Evolutionary conservation across 2,329 filamentous ascomycete species (phyloP).

Genomic region (Fragosphaeria purpurea): DNA sequence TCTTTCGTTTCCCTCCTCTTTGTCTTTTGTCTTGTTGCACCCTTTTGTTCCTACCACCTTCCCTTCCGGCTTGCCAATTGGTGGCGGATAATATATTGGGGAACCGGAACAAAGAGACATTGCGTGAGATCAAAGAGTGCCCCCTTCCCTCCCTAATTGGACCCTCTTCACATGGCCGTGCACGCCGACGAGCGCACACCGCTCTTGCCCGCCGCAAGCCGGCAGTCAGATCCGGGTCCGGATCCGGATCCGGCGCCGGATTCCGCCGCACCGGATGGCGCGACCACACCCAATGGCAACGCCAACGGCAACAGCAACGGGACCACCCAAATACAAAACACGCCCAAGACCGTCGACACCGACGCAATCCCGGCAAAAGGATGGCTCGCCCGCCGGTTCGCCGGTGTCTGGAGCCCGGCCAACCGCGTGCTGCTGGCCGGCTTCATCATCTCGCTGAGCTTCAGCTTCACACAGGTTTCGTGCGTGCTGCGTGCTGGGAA

Average conservation of each 20-base stretch:
- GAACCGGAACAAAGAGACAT: too few species aligned
- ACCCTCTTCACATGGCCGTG: not conserved
- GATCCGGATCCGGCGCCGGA: too few species aligned
- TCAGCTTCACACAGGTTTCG: constrained; percentile 41
- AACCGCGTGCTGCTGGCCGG: constrained; percentile 46
- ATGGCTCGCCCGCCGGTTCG: not conserved
- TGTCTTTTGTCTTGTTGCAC: too few species aligned
- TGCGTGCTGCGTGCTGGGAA: constrained; percentile 18
- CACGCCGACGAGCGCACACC: constrained; percentile 11
- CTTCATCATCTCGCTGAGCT: constrained; percentile 46
- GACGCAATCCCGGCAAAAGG: not conserved
- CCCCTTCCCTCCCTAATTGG: too few species aligned
- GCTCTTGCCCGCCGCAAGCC: constrained; percentile 4
- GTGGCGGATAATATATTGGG: too few species aligned
- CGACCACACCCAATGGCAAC: not conserved
- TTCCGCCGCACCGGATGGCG: not conserved
- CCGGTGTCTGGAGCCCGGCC: constrained; percentile 10
- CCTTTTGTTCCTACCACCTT: too few species aligned
- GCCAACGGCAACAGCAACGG: not conserved
- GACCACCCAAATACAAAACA: not conserved
- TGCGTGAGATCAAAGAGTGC: too few species aligned
- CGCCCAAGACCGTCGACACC: not conserved
- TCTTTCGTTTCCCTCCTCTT: too few species aligned
- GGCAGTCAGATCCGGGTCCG: not conserved
- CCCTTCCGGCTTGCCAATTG: too few species aligned